Base-by-base conservation (phyloP, 2,329 filamentous ascomycete species). In the Epichloe hybrida region DNA sequence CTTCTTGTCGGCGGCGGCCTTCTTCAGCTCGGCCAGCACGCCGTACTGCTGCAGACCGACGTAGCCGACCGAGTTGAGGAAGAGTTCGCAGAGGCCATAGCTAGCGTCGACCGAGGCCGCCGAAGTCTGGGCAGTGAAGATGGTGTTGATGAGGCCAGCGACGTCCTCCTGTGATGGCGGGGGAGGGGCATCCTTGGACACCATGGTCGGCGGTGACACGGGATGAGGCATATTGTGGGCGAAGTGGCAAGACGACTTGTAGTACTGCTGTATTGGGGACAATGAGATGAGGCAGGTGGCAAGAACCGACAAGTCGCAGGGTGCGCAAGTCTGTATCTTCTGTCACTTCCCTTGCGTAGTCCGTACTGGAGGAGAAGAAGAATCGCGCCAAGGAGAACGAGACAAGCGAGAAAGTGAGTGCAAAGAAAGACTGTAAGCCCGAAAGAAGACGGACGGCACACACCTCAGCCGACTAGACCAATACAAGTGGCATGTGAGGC, bases 1-100 rank as follows among this genome's bases (percentile, higher is more conserved):
- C 76, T 98, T 98, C 81, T 97, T 98, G 72, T 97, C 89, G 59
- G 76, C 72, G 4, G 91, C 89, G 38, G 87, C 88, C 75, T 95
- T 80, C 64, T 74, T 78, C 55, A 80, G 57, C 64, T 79, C 75
- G 59, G 71, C 65, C 31, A 80, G 61, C 56, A 82, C 64, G 56
- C 75, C 75, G 61, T 80, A 81, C 46, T 70, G 60, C 38, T 67
- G 61, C 47, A 82, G 70, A 52, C 78, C 77, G 39, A 66, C 67
- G 59, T 72, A 73, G 56, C 77, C 77, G 53, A 78, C 71, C 39
- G 72, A 71, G 65, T 72, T 73, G 57, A 79, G 65, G 6, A 83
- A 64, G 23, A 80, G 62, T 58, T 80, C 74, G 69, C 78, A 81
- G n/a, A 83, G 72, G 17, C 68, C 73, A 58, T 83, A 81, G 58